Evolutionary conservation across 208 protist species (phyloP), one percentile per base, ranked within the genome.

Genomic region (Crithidia brevicula): DNA sequence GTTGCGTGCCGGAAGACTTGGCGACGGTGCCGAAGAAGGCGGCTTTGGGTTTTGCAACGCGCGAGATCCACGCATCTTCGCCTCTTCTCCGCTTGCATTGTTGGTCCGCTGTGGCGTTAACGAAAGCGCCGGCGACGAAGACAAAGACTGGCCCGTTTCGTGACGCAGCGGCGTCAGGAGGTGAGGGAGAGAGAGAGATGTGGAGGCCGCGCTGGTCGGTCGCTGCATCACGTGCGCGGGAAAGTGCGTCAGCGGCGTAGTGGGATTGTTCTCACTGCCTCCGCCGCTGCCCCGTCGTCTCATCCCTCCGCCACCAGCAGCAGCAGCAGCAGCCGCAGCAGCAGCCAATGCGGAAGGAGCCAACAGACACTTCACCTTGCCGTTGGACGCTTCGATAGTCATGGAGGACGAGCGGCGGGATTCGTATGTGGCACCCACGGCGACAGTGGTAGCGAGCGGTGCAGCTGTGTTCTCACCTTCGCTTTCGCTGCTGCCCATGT

Each of bases 341-440:
- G 57, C 57, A 27, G 57, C 57, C n/a, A 63, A 43, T 25, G 57
- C 57, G 4, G 59, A 65, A 13, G 59, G 59, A 3, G 59, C 59
- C 31, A 65, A 0, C 31, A 65, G 20, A 33, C 59, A 65, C 31
- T 43, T 52, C 59, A 65, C 59, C 3, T 27, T 23, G 20, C 42
- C 30, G 25, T 49, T 31, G 7, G 59, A 33, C 9, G 28, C 15
- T 31, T 52, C 27, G 2, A 54, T 0, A 20, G 33, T 52, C 1
- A 54, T 8, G 22, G 46, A 54, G 4, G 59, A 65, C 3, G 59
- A 65, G 22, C 59, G 59, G 10, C 59, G 59, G 18, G 45, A 52
- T n/a, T n/a, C n/a, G n/a, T n/a, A n/a, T n/a, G n/a, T n/a, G n/a
- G n/a, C n/a, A n/a, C n/a, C n/a, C n/a, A n/a, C n/a, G n/a, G n/a